Base-by-base conservation (phyloP, 164 flowering plant species). In the Magnolia kwangsiensis region DNA sequence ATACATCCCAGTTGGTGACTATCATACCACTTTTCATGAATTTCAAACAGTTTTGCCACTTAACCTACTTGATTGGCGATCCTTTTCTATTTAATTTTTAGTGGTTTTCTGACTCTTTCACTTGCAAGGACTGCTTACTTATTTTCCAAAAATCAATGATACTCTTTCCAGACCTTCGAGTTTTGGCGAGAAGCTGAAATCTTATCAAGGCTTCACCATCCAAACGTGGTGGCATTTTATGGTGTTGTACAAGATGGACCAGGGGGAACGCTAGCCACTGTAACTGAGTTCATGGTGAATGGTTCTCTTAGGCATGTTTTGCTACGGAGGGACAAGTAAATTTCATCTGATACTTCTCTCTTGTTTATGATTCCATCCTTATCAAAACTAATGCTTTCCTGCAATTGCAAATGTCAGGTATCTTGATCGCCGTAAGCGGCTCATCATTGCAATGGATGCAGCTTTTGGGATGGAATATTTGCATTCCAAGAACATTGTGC, bases 391-490 rank as follows among this genome's bases (percentile, higher is more conserved):
- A 69, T 19, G 0, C 23, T 64, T 73, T 51, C 8, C 69, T 72
- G 24, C 67, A 45, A 69, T n/a, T 72, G 71, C 45, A 59, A 65
- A 74, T 75, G 65, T 69, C 81, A 93, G 98, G 88, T 82, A 86
- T 83, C 91, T 95, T 78, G 97, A 95, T 88, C 90, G 91, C 45
- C 94, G 93, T 49, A 95, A 90, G 90, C 78, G 88, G 80, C 89
- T 95, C 59, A 88, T 90, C 77, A 90, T 95, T 77, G 97, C 98
- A 31, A 95, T 93, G 98, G 97, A 93, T 86, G 97, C 98, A 68
- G 98, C 98, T 67, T 93, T 95, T 84, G 98, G 98, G 68, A 95
- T 95, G 98, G 98, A 95, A 83, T 95, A 93, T 82, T 84, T 93
- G 84, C 98, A 95, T 79, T 88, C 97, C 1, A 93, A 93, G 83